Base-by-base conservation (phyloP, 352 stramenopile genomes). In the Pythium angustatum region DNA sequence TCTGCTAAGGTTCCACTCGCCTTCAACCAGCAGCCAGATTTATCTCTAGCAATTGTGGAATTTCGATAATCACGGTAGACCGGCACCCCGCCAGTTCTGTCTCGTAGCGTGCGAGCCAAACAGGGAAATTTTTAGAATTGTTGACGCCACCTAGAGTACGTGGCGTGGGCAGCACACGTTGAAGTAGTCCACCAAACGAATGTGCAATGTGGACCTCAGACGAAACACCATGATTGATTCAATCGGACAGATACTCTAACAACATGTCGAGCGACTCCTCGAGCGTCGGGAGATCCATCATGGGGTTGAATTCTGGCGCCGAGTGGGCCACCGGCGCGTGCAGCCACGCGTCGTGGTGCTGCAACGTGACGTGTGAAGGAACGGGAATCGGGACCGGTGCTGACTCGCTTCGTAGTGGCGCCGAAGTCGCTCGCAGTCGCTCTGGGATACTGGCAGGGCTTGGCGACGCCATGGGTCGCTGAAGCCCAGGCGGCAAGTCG, bases 241-340 rank as follows among this genome's bases (percentile, higher is more conserved):
- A 66, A 22, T 66, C 59, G 5, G 59, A 66, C 8, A 62, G 53
- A 33, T 57, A 68, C 52, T 68, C 61, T 2, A 68, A 19, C 5
- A 68, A n/a, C 30, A 68, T 58, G 22, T 68, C 61, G 14, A 68
- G 36, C 1, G 61, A 68, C 45, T 68, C 61, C 41, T 67, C 61
- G 3, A 68, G 45, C 11, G 61, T 47, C 8, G 61, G 61, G 11
- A 68, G 45, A 26, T 68, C 15, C 27, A 40, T 40, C 24, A 43
- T 38, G 5, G 43, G 24, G 43, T 22, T 58, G 27, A 40, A 38
- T n/a, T 61, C 50, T 0, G 36, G 50, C 2, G 50, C 38, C 3
- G 58, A 52, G 26, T 51, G 45, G 21, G 34, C 36, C n/a, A 22
- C 22, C 8, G 31, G 22, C 7, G 27, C 22, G 1, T 43, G 24